These are phyloP conservation scores for Capsicum rhomboideum DNA, from an alignment of 257 asterid species.

Conservation along the genomic window DNA sequence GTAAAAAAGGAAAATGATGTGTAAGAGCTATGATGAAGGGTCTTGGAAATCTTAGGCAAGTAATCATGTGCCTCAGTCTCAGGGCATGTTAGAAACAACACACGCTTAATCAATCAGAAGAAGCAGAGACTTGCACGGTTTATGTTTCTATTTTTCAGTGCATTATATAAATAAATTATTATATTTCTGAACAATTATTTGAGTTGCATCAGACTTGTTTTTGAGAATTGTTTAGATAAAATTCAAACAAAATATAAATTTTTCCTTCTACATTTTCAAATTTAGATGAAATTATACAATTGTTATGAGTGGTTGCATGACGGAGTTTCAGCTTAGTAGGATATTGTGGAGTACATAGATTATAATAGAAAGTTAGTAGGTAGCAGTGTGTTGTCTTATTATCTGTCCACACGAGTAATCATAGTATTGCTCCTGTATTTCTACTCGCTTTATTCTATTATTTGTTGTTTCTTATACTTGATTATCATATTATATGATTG, in stretches of 20 bases:
- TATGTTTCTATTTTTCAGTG: background rate
- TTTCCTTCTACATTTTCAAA: background rate
- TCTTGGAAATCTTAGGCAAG: conserved; percentile 4
- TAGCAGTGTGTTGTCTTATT: no score
- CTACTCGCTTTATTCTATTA: no score
- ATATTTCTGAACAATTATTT: background rate
- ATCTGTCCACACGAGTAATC: no score
- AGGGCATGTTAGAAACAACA: conserved; percentile 14
- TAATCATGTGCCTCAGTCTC: conserved; percentile 11
- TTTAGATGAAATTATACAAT: background rate
- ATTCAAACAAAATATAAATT: background rate
- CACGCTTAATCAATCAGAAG: background rate
- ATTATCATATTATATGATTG: no score
- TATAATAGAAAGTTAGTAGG: no score
- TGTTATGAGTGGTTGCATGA: background rate
- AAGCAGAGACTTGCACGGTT: background rate
- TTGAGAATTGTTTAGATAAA: background rate
- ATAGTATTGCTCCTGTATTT: no score
- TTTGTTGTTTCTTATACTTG: no score
- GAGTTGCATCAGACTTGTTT: background rate
- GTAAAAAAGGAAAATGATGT: background rate
- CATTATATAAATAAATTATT: background rate
- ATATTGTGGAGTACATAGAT: no score
- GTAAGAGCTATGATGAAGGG: background rate
- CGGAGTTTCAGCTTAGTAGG: no score